These are phyloP conservation scores for Penicillium crystallinum DNA, from an alignment of 495 filamentous ascomycete genomes.

Conservation along the genomic window DNA sequence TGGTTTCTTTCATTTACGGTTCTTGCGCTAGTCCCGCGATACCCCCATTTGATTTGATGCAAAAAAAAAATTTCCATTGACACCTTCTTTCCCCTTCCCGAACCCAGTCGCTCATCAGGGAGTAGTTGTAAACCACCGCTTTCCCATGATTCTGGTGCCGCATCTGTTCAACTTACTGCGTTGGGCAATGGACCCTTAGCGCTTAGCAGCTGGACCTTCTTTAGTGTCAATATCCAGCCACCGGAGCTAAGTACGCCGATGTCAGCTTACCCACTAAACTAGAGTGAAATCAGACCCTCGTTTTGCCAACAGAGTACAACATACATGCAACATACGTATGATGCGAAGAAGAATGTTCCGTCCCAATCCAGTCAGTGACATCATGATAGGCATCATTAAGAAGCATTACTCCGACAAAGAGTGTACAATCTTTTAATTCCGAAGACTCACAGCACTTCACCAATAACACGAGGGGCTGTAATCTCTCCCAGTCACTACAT, in stretches of 20 bases:
- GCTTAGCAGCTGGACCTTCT: background rate
- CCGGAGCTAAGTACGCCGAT: background rate
- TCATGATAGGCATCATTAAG: too few relatives aligned
- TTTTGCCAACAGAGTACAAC: background rate
- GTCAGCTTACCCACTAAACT: background rate
- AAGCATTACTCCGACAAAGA: too few relatives aligned
- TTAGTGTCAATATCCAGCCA: background rate
- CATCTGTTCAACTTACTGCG: background rate
- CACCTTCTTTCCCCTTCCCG: background rate
- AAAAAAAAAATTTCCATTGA: background rate
- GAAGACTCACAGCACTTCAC: too few relatives aligned
- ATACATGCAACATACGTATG: too few relatives aligned
- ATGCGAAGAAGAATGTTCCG: too few relatives aligned
- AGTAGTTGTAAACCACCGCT: too few relatives aligned
- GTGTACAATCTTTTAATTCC: too few relatives aligned
- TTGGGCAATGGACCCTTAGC: background rate
- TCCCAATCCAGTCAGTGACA: too few relatives aligned
- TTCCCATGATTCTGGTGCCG: background rate
- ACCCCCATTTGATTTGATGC: conserved; percentile 12
- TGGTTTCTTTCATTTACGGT: conserved; percentile 3
- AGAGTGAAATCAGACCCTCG: background rate
- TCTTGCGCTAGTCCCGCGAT: conserved; percentile 8
- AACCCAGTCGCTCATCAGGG: background rate
- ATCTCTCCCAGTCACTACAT: too few relatives aligned
- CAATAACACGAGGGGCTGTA: too few relatives aligned